Conservation (phyloP, 345 rosid genomes). For the Hibiscus tridactylites region DNA sequence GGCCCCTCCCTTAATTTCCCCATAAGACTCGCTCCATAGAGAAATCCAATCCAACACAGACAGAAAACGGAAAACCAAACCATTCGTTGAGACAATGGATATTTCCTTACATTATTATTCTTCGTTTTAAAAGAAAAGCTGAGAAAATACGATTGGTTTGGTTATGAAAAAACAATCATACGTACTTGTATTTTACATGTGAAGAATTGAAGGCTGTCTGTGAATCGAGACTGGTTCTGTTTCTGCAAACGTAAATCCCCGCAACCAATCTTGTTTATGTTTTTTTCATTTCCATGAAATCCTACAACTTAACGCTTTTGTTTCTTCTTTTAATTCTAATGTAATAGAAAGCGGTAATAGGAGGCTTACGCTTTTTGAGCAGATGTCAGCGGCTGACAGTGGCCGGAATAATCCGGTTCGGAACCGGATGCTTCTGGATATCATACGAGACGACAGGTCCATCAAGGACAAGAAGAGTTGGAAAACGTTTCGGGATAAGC, state of each 20-base stretch:
- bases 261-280: neutral
- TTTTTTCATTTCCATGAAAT: no score
- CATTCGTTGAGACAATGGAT: neutral
- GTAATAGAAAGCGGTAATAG: conserved; percentile 22
- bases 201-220: neutral
- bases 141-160: neutral
- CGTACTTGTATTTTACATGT: neutral
- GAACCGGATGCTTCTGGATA: conserved; percentile 14
- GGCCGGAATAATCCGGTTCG: conserved; percentile 17
- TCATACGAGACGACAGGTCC: conserved; percentile 44
- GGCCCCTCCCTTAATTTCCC: neutral
- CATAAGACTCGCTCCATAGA: neutral
- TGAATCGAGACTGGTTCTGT: neutral
- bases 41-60: neutral
- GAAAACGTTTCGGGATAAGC: conserved; percentile 65
- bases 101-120: no score
- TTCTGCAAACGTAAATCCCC: neutral
- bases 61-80: neutral
- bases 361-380: conserved; percentile 23
- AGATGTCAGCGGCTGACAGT: conserved; percentile 42
- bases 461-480: conserved; percentile 60
- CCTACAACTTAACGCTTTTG: no score
- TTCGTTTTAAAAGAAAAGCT: neutral
- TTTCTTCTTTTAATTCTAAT: neutral
- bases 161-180: neutral